Percentiles rank a stretch among this genome's conserved stretches.
phyloP scores from a whole-genome alignment of 129 eudicot species.

The Flaveria sonorensis region DNA sequence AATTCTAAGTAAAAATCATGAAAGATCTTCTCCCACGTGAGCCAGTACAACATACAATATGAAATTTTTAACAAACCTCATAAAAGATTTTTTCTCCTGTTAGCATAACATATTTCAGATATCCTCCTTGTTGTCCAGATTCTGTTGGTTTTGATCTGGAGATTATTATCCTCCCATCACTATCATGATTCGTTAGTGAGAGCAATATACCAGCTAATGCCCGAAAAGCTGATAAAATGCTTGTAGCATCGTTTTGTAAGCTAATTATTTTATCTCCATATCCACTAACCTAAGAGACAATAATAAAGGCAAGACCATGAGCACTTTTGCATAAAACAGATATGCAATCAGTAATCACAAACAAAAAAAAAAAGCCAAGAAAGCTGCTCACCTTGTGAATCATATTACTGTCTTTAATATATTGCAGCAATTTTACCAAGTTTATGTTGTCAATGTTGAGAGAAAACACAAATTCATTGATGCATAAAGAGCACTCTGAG shows the following conservation, averaged over 20 bases:
- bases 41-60: slow-evolving; percentile 39
- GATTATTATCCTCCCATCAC: slow-evolving; percentile 83
- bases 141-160: slow-evolving; percentile 51
- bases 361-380: not conserved
- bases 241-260: slow-evolving; percentile 42
- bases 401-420: slow-evolving; percentile 88
- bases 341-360: slow-evolving; percentile 9
- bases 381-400: slow-evolving; percentile 66
- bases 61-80: slow-evolving; percentile 58
- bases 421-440: slow-evolving; percentile 66
- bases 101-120: slow-evolving; percentile 87
- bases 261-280: slow-evolving; percentile 63
- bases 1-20: slow-evolving; percentile 50
- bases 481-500: slow-evolving; percentile 53
- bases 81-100: slow-evolving; percentile 90
- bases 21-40: slow-evolving; percentile 83
- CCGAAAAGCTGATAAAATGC: slow-evolving; percentile 72
- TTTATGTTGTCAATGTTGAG: slow-evolving; percentile 93
- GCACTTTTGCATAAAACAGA: slow-evolving; percentile 6
- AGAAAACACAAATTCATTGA: slow-evolving; percentile 85
- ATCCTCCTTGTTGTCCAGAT: slow-evolving; percentile 60
- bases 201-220: slow-evolving; percentile 68
- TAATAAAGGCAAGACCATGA: slow-evolving; percentile 13
- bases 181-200: slow-evolving; percentile 75
- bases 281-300: slow-evolving; percentile 70